A percentile compares a stretch with the other conserved stretches of the same genome.
Evolutionary conservation across 768 basidiomycete genomes (phyloP).

Genomic region (Trametes cubensis): DNA sequence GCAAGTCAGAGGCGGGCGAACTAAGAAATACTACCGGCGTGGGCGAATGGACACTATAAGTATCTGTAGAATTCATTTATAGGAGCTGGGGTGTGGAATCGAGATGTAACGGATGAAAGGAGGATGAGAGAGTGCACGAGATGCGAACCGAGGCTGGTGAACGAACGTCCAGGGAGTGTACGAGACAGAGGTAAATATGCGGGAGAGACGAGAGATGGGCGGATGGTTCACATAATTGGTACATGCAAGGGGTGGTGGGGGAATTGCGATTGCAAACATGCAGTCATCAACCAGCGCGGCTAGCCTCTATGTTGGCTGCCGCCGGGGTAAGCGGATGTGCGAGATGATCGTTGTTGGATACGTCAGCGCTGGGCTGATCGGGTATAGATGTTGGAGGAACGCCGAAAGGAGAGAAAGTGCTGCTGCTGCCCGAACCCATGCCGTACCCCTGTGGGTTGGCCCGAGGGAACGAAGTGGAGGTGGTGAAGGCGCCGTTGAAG

Average conservation of each 20-base stretch:
- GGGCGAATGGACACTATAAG: slow-evolving; percentile 25
- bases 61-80: slow-evolving; percentile 29
- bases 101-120: slow-evolving; percentile 22
- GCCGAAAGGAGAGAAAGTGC: slow-evolving; percentile 41
- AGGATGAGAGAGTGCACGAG: slow-evolving; percentile 22
- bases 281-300: slow-evolving; percentile 44
- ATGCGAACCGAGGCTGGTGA: slow-evolving; percentile 15
- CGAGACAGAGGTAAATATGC: slow-evolving; percentile 32
- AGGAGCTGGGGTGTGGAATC: slow-evolving; percentile 25
- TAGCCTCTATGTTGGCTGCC: slow-evolving; percentile 46
- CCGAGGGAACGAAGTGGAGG: slow-evolving; percentile 30
- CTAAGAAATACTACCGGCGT: slow-evolving; percentile 24
- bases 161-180: slow-evolving; percentile 26
- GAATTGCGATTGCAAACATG: slow-evolving; percentile 18
- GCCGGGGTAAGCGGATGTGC: slow-evolving; percentile 29
- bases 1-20: slow-evolving; percentile 20
- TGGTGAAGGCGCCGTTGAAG: slow-evolving; percentile 25
- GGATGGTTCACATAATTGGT: slow-evolving; percentile 32
- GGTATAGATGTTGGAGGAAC: slow-evolving; percentile 37
- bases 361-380: slow-evolving; percentile 36
- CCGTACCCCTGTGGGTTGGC: slow-evolving; percentile 31
- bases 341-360: slow-evolving; percentile 31
- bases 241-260: slow-evolving; percentile 23
- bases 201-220: slow-evolving; percentile 22
- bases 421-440: slow-evolving; percentile 28